Evolutionary conservation across 805 yeast genomes (phyloP), one percentile per base, ranked within the genome.

Genomic region (Metschnikowia aberdeeniae): DNA sequence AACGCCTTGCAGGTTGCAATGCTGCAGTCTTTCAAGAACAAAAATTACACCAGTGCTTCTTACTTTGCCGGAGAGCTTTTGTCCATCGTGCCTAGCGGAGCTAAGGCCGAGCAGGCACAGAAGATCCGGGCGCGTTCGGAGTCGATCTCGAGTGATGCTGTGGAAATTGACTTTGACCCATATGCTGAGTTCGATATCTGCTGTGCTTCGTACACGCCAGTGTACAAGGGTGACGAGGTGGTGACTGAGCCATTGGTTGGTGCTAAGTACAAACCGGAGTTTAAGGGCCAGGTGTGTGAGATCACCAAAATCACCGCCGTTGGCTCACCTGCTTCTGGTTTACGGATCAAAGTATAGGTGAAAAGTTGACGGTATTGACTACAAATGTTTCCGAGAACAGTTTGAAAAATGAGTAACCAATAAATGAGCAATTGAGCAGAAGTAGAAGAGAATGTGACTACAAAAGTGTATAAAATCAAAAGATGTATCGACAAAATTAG

Each of bases 1-100:
- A 84, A 89, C 60, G 96, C 98, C 10, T 75, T 89, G 57, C 95
- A 89, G 64, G 96, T 89, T 45, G 99, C 99, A 33, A 86, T 92
- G 93, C 82, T 86, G 36, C 95, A 88, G 71, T 81, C 93, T 33
- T 89, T 87, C 77, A 87, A 86, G 63, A 76, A 84, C 63, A 89
- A 90, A 65, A 92, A 93, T 68, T 93, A 70, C 68, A 84, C 90
- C 3, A 79, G 85, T 49, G 97, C 99, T 1, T 81, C 96, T 6
- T 82, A 81, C 60, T 93, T 93, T 73, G 98, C 99, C 0, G 73
- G 77, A 19, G 90, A 89, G 67, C 84, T 86, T 61, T 75, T 93
- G 61, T 75, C 80, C 57, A 75, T 89, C 42, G 78, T 81, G 46
- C 56, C 84, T 1, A 62, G 79, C 13, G 97, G 97, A 13, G 75